Evolutionary conservation across 1,139 yeast species (phyloP), one percentile per base, ranked within the genome.

Genomic region (Nadsonia starkeyi-henricii): DNA sequence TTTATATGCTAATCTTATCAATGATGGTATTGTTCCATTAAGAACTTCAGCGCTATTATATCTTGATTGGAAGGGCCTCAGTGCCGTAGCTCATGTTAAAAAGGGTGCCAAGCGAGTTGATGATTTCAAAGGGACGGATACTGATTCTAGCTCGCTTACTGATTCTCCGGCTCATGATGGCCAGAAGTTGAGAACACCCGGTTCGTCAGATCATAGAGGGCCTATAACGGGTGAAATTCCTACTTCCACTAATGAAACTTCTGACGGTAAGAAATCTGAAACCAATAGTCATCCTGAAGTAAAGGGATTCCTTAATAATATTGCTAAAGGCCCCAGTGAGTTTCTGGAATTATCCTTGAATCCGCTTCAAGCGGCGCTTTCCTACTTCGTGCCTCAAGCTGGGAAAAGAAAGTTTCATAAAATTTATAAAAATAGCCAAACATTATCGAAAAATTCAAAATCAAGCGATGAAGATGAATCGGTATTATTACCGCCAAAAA

Each of bases 1-100:
- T 0, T 70, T 83, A 0, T 82, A 85, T 59, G 89, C 93, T 1
- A 85, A 85, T 59, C 79, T 81, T 1, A 70, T 80, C n/a, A 79
- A 84, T 59, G 96, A 85, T 62, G 98, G 97, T 0, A 88, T 91
- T 49, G 98, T 91, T 0, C 97, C 98, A 0, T 68, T 91, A 52
- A 70, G 96, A 50, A 88, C 98, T 0, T 78, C 95, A 0, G 83
- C 95, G 0, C 66, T 91, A 49, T 66, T 89, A 26, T 91, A 79
- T 58, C 64, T 91, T 18, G 96, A 74, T 62, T 85, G 86, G 85
- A 70, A 69, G 48, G 83, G 81, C 4, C 64, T 77, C 17, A 68
- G 74, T 3, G 70, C 72, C 47, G 78, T 79, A 2, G 69, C 68
- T 18, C 61, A 62, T 37, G 69, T 74, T 15, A 68, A 79, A 49